Evolutionary conservation across 371 early-diverging fungal genomes (phyloP).

Genomic region (Fennellomyces sp.): DNA sequence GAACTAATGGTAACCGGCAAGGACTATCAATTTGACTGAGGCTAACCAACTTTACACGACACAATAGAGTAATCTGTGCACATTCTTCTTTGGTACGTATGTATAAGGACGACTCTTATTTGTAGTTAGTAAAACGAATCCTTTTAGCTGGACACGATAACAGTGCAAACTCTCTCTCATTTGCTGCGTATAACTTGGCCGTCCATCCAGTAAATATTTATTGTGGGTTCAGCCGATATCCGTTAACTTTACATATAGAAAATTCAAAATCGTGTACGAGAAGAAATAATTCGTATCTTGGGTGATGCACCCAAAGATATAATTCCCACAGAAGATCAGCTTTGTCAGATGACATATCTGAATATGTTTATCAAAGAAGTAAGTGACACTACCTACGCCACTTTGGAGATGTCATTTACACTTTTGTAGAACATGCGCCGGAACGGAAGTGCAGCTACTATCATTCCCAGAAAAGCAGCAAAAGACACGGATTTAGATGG

Average conservation of each 20-base stretch:
- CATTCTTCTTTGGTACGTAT: conserved; percentile 37
- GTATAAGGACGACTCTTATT: too few species aligned
- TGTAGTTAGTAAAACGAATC: too few species aligned
- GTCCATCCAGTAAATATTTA: conserved; percentile 22
- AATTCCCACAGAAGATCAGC: conserved; percentile 17
- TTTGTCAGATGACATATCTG: conserved; percentile 15
- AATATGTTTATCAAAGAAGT: conserved; percentile 24
- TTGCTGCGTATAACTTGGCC: conserved; percentile 23
- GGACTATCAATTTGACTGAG: not conserved
- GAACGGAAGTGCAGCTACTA: conserved; percentile 16
- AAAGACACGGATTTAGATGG: conserved; percentile 14
- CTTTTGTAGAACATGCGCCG: conserved; percentile 38
- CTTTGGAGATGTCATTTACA: not conserved
- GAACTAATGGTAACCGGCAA: conserved; percentile 36
- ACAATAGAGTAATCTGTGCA: conserved; percentile 21
- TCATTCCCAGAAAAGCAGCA: not conserved
- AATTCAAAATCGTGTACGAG: conserved; percentile 28
- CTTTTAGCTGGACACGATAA: conserved; percentile 27
- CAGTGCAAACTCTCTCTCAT: conserved; percentile 19
- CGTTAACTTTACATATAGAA: not conserved
- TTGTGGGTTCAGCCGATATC: too few species aligned
- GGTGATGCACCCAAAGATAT: conserved; percentile 19
- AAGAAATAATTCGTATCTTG: conserved; percentile 21
- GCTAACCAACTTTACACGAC: not conserved
- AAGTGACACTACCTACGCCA: too few species aligned